Evolutionary conservation across 306 rosid genomes (phyloP), one percentile per base, ranked within the genome.

Genomic region (Casuarina equisetifolia): DNA sequence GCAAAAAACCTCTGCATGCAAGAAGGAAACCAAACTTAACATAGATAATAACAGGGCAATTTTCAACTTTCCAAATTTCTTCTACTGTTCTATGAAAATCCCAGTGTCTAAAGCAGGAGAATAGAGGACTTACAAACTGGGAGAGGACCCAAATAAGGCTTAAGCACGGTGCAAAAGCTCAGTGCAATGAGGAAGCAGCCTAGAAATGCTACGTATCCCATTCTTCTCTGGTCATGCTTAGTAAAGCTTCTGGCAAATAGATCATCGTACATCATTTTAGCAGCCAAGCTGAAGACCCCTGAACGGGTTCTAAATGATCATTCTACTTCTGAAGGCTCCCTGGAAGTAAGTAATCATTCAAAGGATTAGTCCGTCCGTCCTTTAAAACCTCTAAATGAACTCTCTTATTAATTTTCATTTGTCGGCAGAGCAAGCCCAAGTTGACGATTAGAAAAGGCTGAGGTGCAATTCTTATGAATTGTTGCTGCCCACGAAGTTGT

Each of bases 201-300:
- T 68, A 89, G 15, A 77, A 90, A 77, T 50, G 96, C 98, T 85
- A 92, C 94, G 86, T 86, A 89, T 80, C 90, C 85, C 40, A 94
- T 74, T 57, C 70, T 90, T 83, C 86, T 94, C 88, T 90, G 96
- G 80, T 94, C 97, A 69, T 85, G 85, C 84, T 82, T 81, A 72
- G 90, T 89, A 73, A 94, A 94, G 90, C 98, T 94, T 84, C 90
- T 89, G 42, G 96, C 80, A 46, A 94, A 78, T 73, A 94, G 81
- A 25, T 90, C 75, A 75, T 94, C 64, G 54, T 94, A 92, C 87
- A 82, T 78, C 88, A 77, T 83, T 67, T 81, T 66, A 50, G 71
- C 42, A 75, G 64, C 66, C 58, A 75, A 77, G 45, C 55, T 39
- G 73, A 38, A 20, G 50, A 64, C 81, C 73, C 78, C 49, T 2